These are phyloP conservation scores for Corchorus olitorius DNA, from an alignment of 345 rosid genomes.

Conservation along the genomic window DNA sequence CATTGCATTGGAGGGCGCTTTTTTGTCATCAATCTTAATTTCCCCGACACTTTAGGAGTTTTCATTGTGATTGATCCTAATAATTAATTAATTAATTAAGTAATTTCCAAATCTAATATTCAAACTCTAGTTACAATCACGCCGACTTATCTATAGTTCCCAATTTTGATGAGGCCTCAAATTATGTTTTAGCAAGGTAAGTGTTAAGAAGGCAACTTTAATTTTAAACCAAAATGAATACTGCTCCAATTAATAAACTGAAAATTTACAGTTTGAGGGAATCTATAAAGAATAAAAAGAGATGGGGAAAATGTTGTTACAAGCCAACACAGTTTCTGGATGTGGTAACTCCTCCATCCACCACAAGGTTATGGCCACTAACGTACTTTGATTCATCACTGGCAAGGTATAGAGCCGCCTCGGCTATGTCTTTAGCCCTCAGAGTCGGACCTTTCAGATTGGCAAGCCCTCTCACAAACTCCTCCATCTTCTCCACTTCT, in stretches of 20 bases:
- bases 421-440: slow-evolving; percentile 69
- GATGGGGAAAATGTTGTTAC: slow-evolving; percentile 28
- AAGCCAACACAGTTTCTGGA: slow-evolving; percentile 79
- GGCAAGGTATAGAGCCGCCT: slow-evolving; percentile 78
- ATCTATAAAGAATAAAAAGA: slow-evolving; percentile 15
- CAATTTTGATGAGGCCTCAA: background rate
- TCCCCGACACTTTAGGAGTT: too few species aligned
- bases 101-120: too few species aligned
- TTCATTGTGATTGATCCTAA: too few species aligned
- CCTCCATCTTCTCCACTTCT: slow-evolving; percentile 68
- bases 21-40: too few species aligned
- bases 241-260: background rate
- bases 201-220: too few species aligned
- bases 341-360: slow-evolving; percentile 82
- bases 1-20: too few species aligned
- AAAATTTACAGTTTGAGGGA: background rate
- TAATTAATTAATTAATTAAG: too few species aligned
- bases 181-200: background rate
- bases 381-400: slow-evolving; percentile 88
- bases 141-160: too few species aligned
- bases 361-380: slow-evolving; percentile 85
- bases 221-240: background rate
- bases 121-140: too few species aligned
- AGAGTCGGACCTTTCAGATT: slow-evolving; percentile 61
- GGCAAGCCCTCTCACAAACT: slow-evolving; percentile 62